Base-by-base conservation (phyloP, 352 stramenopile genomes). In the Phytophthora constricta region DNA sequence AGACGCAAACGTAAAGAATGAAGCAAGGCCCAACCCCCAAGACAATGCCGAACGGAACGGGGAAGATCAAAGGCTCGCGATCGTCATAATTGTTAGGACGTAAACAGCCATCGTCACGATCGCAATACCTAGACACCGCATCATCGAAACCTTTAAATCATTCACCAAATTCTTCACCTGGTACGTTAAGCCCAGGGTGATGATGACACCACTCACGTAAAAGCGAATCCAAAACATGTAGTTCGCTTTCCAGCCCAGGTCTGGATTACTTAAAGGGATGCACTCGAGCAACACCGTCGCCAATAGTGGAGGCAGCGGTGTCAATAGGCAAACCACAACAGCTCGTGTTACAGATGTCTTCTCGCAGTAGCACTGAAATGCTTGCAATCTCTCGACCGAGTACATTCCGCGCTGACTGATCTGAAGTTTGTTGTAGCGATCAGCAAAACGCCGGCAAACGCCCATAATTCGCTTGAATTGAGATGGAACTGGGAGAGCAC, bases 41-140 rank as follows among this genome's bases (percentile, higher is more conserved):
- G 31, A 68, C 48, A 42, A 69, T 63, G 28, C 58, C 52, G 51
- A 84, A 84, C 2, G 78, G 78, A 10, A 82, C 65, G 1, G 70
- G 76, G 16, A 80, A 80, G 2, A 66, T 52, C 73, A 82, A 2
- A 56, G 25, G 8, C n/a, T 58, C 11, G 62, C 58, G 13, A 82
- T 34, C 4, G 37, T 14, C 1, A 82, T 9, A 5, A 63, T 52
- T 2, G 56, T 68, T 16, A 45, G 25, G 5, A 69, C 43, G 37
- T 72, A 76, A 17, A 66, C 27, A 5, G 5, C 20, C 10, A 70
- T 64, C 0, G 25, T 54, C 1, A 53, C 19, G 5, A 66, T 25
- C 0, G 31, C 50, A 5, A 72, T 55, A 2, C 23, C 14, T n/a
- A 72, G n/a, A 19, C 49, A 62, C 20, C 67, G 49, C 10, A 54